Base-by-base conservation (phyloP, 257 asterid species). In the Penstemon newberryi region DNA sequence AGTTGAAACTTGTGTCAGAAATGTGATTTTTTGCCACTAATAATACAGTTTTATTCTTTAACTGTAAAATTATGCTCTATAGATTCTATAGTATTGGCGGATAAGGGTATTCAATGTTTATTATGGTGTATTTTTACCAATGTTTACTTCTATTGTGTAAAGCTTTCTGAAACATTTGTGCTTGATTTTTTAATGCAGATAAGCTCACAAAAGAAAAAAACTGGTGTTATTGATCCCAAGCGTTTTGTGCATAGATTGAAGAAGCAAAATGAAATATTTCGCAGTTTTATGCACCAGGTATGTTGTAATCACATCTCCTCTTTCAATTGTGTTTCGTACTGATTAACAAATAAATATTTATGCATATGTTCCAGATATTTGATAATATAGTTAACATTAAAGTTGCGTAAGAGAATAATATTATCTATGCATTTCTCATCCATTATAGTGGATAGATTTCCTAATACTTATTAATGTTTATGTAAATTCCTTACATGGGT, bases 241-340 rank as follows among this genome's bases (percentile, higher is more conserved):
- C 98, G 98, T 69, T 91, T 91, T 37, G 94, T 91, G 46, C 98
- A 91, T 74, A 84, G 94, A 77, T 79, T 91, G 80, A 89, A 82
- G 82, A 91, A 86, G 85, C 96, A 89, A 80, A 84, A 89, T 75
- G 98, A 91, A 69, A 83, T 87, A 64, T 91, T 91, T 56, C 98
- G 98, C 73, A 86, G 98, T 77, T 89, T 84, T 69, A 91, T 91
- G 98, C 98, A 91, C 75, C 98, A 91, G 96, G 98, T 91, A 76
- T 78, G 80, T 52, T 60, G 43, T 63, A 70, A 19, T 37, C 41
- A 8, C 41, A 41, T 52, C 19, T 25, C 18, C 37, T 10, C 60
- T 55, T 60, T 59, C 1, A 77, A 15, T 36, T 40, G 46, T 64
- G 33, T 55, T 33, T 42, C 41, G 15, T 36, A 42, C 8, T 38